Conservation (phyloP, 1,284 basidiomycete species). For the Malassezia brasiliensis region DNA sequence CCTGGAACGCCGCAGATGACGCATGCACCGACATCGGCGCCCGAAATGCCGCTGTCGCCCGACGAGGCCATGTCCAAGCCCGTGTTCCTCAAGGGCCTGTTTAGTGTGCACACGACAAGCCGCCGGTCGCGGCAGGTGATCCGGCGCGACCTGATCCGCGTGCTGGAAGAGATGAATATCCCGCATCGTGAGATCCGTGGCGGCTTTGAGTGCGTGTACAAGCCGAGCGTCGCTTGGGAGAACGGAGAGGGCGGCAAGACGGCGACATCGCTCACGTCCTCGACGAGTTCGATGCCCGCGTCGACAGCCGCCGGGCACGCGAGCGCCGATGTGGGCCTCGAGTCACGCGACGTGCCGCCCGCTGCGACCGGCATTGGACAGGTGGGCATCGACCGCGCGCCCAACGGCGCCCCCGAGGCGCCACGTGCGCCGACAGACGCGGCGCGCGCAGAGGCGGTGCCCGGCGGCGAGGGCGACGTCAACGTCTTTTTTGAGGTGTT, state of each 20-base stretch:
- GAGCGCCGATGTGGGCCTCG: background rate
- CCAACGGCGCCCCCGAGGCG: background rate
- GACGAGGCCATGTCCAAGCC: conserved; percentile 33
- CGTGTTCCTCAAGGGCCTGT: conserved; percentile 49
- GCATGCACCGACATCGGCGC: conserved; percentile 12
- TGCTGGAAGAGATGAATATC: conserved; percentile 85
- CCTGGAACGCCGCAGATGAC: background rate
- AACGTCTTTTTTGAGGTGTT: conserved; percentile 44
- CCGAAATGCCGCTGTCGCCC: conserved; percentile 12
- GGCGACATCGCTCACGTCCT: background rate
- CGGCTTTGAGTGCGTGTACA: conserved; percentile 91
- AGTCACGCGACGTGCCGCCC: background rate
- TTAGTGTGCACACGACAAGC: conserved; percentile 76
- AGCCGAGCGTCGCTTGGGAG: conserved; percentile 49
- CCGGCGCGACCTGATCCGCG: conserved; percentile 71
- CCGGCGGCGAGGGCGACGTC: background rate
- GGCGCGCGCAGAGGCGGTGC: background rate
- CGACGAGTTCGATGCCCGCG: background rate
- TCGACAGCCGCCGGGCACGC: background rate
- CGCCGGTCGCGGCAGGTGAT: conserved; percentile 74
- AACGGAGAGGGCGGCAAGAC: background rate
- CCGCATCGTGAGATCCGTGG: conserved; percentile 80
- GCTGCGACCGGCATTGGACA: conserved; percentile 15
- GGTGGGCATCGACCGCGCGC: conserved; percentile 3
- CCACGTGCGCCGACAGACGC: background rate